These are phyloP conservation scores for Lolium multiflorum DNA, from an alignment of 176 grass and related monocot genomes.

Conservation along the genomic window DNA sequence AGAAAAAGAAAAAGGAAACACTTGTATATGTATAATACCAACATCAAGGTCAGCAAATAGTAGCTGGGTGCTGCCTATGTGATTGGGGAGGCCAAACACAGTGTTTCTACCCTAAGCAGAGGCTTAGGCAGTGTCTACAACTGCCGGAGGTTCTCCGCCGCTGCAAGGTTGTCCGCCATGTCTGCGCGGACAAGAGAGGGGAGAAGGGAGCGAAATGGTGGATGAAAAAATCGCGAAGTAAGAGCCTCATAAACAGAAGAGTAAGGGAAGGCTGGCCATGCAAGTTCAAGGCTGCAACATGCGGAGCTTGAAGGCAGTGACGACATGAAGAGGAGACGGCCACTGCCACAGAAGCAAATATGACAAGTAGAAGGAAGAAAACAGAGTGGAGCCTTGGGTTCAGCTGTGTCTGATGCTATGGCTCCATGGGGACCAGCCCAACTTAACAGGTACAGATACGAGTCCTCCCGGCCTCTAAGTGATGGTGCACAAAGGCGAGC, in stretches of 20 bases:
- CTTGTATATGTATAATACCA: neutral
- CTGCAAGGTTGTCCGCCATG: neutral
- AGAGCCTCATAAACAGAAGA: neutral
- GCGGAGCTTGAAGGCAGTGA: neutral
- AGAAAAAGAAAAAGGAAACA: slow-evolving; percentile 3
- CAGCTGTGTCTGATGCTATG: neutral
- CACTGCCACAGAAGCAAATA: neutral
- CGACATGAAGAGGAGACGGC: neutral
- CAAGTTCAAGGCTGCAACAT: neutral
- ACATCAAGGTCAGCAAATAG: slow-evolving; percentile 8
- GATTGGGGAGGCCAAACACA: neutral
- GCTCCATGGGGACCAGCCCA: neutral
- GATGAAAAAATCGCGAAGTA: neutral
- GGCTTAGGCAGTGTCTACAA: neutral
- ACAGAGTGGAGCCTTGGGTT: neutral
- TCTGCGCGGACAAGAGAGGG: neutral
- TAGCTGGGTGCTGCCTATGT: neutral
- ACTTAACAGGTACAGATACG: neutral
- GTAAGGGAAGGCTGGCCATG: neutral
- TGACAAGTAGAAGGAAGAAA: neutral
- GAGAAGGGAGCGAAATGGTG: neutral
- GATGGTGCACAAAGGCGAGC: neutral
- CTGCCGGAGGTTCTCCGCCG: neutral
- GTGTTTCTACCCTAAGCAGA: neutral
- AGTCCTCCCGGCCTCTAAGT: neutral